These are phyloP conservation scores for Fusarium sp. DNA, from an alignment of 2,329 filamentous ascomycete species.

Conservation along the genomic window DNA sequence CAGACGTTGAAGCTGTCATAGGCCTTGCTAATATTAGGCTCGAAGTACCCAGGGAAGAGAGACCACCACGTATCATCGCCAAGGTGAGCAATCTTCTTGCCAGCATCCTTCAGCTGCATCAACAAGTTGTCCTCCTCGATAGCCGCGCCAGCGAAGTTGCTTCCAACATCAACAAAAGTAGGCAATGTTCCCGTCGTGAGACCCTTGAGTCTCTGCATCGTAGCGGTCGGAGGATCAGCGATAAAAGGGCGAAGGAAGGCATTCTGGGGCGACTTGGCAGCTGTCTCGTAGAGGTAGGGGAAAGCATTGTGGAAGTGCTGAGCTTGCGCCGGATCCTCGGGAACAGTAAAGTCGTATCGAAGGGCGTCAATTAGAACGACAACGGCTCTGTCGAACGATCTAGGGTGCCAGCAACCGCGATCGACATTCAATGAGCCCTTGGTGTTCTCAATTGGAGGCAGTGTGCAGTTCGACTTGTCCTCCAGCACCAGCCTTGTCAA, in stretches of 20 bases:
- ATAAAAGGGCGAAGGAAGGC: constrained; percentile 95
- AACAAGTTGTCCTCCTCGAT: constrained; percentile 91
- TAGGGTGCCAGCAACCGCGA: constrained; percentile 93
- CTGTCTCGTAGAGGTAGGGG: constrained; percentile 85
- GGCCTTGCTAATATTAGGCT: constrained; percentile 81
- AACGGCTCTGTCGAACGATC: constrained; percentile 89
- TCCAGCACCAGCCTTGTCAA: constrained; percentile 84
- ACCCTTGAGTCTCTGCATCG: constrained; percentile 90
- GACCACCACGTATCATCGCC: constrained; percentile 99
- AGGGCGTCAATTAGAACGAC: constrained; percentile 92
- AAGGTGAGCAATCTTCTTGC: constrained; percentile 84
- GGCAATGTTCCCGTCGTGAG: constrained; percentile 94
- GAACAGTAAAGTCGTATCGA: constrained; percentile 95
- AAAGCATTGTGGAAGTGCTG: constrained; percentile 83
- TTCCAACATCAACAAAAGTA: constrained; percentile 92
- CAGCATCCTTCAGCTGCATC: constrained; percentile 69
- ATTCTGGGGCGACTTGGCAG: constrained; percentile 75
- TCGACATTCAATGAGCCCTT: constrained; percentile 54
- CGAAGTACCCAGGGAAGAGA: constrained; percentile 93
- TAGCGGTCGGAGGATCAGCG: constrained; percentile 93
- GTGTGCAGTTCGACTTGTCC: constrained; percentile 74
- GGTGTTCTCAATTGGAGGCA: constrained; percentile 68
- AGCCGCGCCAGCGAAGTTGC: constrained; percentile 92
- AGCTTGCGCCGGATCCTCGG: constrained; percentile 56
- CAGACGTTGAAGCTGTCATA: constrained; percentile 99